phyloP scores from a whole-genome alignment of 1,139 yeast genomes.

The Dujonia santamariae region DNA sequence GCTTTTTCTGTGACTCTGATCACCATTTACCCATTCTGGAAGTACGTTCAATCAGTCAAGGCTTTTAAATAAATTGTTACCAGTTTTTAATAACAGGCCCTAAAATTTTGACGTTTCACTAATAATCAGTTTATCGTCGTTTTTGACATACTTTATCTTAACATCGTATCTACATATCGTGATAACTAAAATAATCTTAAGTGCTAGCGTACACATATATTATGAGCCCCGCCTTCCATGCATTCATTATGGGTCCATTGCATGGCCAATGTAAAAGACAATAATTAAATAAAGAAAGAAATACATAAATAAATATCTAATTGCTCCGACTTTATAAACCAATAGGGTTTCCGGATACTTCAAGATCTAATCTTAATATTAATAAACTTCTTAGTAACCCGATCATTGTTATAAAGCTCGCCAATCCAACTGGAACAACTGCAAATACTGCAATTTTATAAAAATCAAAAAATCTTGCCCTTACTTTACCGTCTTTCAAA shows the following conservation, averaged over 20 bases:
- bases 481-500: constrained; percentile 34
- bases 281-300: not conserved
- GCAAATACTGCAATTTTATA: constrained; percentile 92
- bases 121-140: too few species aligned
- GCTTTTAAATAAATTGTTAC: too few species aligned
- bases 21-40: too few species aligned
- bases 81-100: too few species aligned
- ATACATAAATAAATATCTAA: not conserved
- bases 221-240: too few species aligned
- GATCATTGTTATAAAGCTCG: constrained; percentile 90
- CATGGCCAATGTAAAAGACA: not conserved
- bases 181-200: too few species aligned
- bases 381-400: constrained; percentile 72
- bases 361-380: constrained; percentile 72
- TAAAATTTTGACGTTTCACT: too few species aligned
- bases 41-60: too few species aligned
- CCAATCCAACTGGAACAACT: constrained; percentile 94
- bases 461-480: constrained; percentile 66
- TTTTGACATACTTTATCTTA: too few species aligned
- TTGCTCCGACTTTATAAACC: not conserved
- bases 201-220: too few species aligned
- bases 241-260: not conserved
- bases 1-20: too few species aligned
- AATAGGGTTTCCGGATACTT: constrained; percentile 16
- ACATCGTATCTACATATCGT: too few species aligned